A percentile compares a stretch with the other conserved stretches of the same genome.
phyloP scores from a whole-genome alignment of 768 basidiomycete genomes.

The Serendipita indica region DNA sequence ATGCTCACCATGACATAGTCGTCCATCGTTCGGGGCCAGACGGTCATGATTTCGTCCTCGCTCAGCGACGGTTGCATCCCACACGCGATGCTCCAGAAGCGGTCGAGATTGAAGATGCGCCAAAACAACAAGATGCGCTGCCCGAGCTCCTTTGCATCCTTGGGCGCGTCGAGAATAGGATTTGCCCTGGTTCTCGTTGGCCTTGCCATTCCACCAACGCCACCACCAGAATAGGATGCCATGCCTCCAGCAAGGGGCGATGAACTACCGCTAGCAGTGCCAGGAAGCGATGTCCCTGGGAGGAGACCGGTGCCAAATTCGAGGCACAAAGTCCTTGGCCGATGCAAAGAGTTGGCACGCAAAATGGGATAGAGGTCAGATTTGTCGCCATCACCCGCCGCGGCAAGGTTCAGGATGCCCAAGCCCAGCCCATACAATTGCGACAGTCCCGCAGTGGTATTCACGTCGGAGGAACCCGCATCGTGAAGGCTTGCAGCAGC shows the following conservation, averaged over 20 bases:
- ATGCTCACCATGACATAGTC: conserved; percentile 31
- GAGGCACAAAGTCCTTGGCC: conserved; percentile 7
- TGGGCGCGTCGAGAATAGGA: conserved; percentile 35
- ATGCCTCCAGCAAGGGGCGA: background rate
- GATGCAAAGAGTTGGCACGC: background rate
- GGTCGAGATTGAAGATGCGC: conserved; percentile 70
- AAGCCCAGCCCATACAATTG: background rate
- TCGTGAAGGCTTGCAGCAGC: background rate
- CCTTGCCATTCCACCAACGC: background rate
- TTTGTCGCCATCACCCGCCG: conserved; percentile 8
- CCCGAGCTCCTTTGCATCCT: conserved; percentile 45
- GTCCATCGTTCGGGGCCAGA: conserved; percentile 61
- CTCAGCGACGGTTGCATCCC: conserved; percentile 52
- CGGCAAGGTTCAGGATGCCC: background rate
- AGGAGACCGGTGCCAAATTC: conserved; percentile 8
- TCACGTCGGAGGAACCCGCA: too few relatives aligned
- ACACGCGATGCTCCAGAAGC: conserved; percentile 64
- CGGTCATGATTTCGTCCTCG: conserved; percentile 52
- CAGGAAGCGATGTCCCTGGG: background rate
- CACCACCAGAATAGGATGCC: background rate
- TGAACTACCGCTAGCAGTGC: background rate
- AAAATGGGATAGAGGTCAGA: conserved; percentile 8
- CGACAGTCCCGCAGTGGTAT: too few relatives aligned
- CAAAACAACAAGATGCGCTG: conserved; percentile 66
- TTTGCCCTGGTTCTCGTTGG: background rate